Evolutionary conservation across 2,329 filamentous ascomycete species (phyloP).

Genomic region (Paecilomyces niveus): DNA sequence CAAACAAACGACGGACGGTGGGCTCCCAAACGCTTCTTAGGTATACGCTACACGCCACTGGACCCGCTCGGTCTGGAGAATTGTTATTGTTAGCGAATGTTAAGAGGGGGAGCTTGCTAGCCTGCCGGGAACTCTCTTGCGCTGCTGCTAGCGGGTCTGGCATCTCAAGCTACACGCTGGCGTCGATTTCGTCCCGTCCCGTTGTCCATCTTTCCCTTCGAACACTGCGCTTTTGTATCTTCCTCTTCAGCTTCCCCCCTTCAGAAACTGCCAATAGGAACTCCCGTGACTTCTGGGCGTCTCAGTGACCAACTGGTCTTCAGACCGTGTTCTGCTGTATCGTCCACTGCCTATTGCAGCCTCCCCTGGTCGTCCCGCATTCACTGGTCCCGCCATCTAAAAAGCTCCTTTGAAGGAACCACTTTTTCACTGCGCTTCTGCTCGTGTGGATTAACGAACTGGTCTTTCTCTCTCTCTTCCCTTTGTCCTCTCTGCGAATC

Average conservation of each 20-base stretch:
- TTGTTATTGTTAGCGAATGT: not conserved
- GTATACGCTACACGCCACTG: conserved; percentile 14
- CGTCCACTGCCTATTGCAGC: not conserved
- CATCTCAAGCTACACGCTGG: conserved; percentile 18
- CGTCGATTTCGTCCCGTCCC: conserved; percentile 12
- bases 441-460: not conserved
- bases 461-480: not conserved
- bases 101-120: not conserved
- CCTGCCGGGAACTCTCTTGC: not conserved
- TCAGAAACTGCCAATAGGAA: not conserved
- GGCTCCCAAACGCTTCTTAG: not conserved
- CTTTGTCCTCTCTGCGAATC: not conserved
- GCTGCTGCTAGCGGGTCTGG: conserved; percentile 18
- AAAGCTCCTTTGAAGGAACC: not conserved
- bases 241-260: not conserved
- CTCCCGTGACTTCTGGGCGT: not conserved
- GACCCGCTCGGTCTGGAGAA: conserved; percentile 1
- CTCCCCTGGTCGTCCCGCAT: not conserved
- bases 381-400: conserved; percentile 1
- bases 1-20: conserved; percentile 6
- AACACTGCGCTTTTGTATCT: conserved; percentile 1
- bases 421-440: not conserved
- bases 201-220: conserved; percentile 2
- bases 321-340: not conserved
- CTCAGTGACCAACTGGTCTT: not conserved